Percentiles rank a stretch among this genome's conserved stretches.
These are phyloP conservation scores for Pyronema omphalodes DNA, from an alignment of 495 filamentous ascomycete genomes.

Conservation along the genomic window DNA sequence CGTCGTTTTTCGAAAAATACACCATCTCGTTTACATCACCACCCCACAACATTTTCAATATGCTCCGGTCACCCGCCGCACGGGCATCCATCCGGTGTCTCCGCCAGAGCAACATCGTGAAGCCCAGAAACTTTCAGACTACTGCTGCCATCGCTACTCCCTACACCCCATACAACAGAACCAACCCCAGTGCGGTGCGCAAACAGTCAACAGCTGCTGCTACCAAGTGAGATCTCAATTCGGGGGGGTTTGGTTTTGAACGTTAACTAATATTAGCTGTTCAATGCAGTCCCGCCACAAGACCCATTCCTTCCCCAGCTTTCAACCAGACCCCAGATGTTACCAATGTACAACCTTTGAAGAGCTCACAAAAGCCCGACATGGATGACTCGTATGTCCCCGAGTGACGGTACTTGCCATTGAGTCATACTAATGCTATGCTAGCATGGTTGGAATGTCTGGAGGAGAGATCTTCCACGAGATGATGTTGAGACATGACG, in stretches of 20 bases:
- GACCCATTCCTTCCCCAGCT: constrained; percentile 47
- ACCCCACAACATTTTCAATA: constrained; percentile 4
- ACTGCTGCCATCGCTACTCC: constrained; percentile 14
- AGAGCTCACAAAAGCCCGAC: constrained; percentile 38
- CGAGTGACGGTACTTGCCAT: constrained; percentile 3
- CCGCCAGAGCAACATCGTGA: constrained; percentile 1
- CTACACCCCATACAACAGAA: constrained; percentile 15
- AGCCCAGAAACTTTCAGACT: constrained; percentile 15
- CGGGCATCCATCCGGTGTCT: constrained; percentile 11
- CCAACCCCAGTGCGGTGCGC: constrained; percentile 7
- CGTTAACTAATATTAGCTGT: constrained; percentile 14
- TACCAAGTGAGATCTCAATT: not conserved
- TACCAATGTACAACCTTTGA: constrained; percentile 49
- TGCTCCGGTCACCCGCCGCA: constrained; percentile 16
- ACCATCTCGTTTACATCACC: not conserved
- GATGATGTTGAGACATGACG: constrained; percentile 87
- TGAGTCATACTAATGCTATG: constrained; percentile 13
- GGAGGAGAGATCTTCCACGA: constrained; percentile 98
- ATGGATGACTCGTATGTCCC: constrained; percentile 56
- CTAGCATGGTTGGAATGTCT: constrained; percentile 77
- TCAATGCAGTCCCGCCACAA: constrained; percentile 20
- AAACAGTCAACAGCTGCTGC: constrained; percentile 19
- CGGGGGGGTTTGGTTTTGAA: not conserved
- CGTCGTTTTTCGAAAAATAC: not conserved
- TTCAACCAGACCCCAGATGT: constrained; percentile 46